Percentiles rank a stretch among this genome's conserved stretches.
Conservation (phyloP, 345 rosid species). For the Brassica carinata region DNA sequence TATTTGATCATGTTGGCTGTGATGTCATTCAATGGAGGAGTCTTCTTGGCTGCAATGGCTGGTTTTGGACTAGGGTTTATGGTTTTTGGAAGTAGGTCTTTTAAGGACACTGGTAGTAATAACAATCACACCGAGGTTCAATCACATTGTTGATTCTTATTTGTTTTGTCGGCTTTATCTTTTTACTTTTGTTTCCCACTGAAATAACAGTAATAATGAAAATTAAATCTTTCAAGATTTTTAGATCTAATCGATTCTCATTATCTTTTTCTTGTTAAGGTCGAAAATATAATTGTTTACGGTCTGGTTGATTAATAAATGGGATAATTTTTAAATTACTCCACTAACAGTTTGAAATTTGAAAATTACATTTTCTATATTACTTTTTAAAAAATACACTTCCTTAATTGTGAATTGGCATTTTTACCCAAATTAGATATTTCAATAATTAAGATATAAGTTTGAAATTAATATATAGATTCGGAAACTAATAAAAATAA, state of each 20-base stretch:
- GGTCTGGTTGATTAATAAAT: neutral
- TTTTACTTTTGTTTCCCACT: neutral
- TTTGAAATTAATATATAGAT: no score
- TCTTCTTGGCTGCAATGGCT: constrained; percentile 65
- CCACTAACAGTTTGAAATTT: no score
- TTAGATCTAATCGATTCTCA: neutral
- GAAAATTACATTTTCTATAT: no score
- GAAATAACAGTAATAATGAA: neutral
- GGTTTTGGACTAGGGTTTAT: constrained; percentile 75
- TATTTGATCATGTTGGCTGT: constrained; percentile 80
- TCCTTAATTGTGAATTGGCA: no score
- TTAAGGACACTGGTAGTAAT: constrained; percentile 24
- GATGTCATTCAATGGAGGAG: constrained; percentile 81
- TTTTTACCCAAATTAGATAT: no score
- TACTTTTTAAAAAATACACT: no score
- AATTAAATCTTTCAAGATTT: neutral
- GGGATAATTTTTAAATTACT: no score
- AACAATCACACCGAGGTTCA: constrained; percentile 33
- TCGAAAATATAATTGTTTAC: neutral
- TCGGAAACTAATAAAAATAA: no score
- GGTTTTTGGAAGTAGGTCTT: constrained; percentile 57
- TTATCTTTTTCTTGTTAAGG: neutral
- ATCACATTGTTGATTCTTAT: constrained; percentile 34
- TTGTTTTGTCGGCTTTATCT: neutral
- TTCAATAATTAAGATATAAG: no score